A percentile compares a stretch with the other conserved stretches of the same genome.
Conservation (phyloP, 805 yeast genomes). For the Ogataea nakhonphanomensis region DNA sequence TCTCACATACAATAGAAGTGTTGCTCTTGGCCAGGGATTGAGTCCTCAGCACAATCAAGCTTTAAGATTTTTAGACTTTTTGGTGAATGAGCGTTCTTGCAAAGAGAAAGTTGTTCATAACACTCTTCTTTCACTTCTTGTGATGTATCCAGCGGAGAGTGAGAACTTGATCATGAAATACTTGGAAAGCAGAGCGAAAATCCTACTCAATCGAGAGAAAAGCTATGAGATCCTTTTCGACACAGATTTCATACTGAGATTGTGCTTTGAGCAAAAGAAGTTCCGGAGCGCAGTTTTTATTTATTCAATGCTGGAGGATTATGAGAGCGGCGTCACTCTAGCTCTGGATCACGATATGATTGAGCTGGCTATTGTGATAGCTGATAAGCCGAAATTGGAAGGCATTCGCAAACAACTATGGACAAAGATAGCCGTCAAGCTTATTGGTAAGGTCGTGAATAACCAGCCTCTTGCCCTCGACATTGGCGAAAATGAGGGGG, state of each 20-base stretch:
- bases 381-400: slow-evolving; percentile 46
- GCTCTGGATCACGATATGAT: slow-evolving; percentile 62
- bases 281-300: slow-evolving; percentile 67
- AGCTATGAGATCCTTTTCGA: slow-evolving; percentile 48
- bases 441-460: slow-evolving; percentile 36
- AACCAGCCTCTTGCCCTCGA: slow-evolving; percentile 30
- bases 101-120: slow-evolving; percentile 58
- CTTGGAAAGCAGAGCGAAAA: slow-evolving; percentile 36
- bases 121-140: slow-evolving; percentile 63
- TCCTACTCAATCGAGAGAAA: slow-evolving; percentile 12
- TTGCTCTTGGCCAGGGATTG: slow-evolving; percentile 32
- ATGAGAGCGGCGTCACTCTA: slow-evolving; percentile 75
- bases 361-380: slow-evolving; percentile 55
- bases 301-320: slow-evolving; percentile 63
- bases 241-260: slow-evolving; percentile 67
- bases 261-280: slow-evolving; percentile 60
- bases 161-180: slow-evolving; percentile 50
- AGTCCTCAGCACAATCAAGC: slow-evolving; percentile 56
- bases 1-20: slow-evolving; percentile 58
- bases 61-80: slow-evolving; percentile 56
- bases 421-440: slow-evolving; percentile 58
- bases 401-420: slow-evolving; percentile 65
- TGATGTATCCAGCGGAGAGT: slow-evolving; percentile 42
- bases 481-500: slow-evolving; percentile 20
- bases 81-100: slow-evolving; percentile 43